phyloP scores from a whole-genome alignment of 495 filamentous ascomycete genomes.

The Saxophila tyrrhenica region DNA sequence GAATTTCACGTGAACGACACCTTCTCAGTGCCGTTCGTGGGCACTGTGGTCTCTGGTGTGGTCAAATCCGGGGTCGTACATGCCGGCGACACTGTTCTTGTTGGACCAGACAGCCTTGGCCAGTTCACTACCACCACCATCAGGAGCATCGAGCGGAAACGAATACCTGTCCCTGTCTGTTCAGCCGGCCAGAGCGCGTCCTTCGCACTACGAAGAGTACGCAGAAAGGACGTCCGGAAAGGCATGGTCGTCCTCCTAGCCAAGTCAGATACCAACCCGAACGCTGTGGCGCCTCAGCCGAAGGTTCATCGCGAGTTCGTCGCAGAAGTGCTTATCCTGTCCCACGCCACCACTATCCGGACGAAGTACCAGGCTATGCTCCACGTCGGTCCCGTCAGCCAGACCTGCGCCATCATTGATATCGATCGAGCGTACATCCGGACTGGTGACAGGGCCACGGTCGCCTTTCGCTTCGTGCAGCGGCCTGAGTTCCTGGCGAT shows the following conservation, averaged over 20 bases:
- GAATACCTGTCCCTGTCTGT: conserved; percentile 78
- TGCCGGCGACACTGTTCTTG: conserved; percentile 74
- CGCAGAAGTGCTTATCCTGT: conserved; percentile 90
- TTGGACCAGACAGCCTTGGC: conserved; percentile 85
- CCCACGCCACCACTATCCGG: conserved; percentile 96
- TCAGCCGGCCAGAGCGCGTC: conserved; percentile 87
- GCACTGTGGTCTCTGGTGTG: conserved; percentile 90
- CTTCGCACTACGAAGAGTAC: conserved; percentile 75
- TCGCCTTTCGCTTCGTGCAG: conserved; percentile 92
- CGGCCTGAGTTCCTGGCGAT: conserved; percentile 86
- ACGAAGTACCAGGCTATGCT: conserved; percentile 98
- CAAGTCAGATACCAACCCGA: conserved; percentile 51
- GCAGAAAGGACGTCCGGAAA: conserved; percentile 90
- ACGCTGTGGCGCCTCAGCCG: conserved; percentile 29
- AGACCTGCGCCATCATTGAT: conserved; percentile 95
- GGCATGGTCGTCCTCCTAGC: conserved; percentile 87
- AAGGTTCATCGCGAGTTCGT: conserved; percentile 89
- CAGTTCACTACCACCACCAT: conserved; percentile 86
- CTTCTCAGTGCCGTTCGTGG: conserved; percentile 96
- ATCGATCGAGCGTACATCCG: conserved; percentile 93
- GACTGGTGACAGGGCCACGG: conserved; percentile 81
- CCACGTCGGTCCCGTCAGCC: conserved; percentile 87
- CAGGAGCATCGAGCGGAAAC: conserved; percentile 88
- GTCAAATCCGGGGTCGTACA: conserved; percentile 83
- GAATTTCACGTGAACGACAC: conserved; percentile 97